Conservation (phyloP, 2,329 filamentous ascomycete genomes). For the Xylariaceae sp. region DNA sequence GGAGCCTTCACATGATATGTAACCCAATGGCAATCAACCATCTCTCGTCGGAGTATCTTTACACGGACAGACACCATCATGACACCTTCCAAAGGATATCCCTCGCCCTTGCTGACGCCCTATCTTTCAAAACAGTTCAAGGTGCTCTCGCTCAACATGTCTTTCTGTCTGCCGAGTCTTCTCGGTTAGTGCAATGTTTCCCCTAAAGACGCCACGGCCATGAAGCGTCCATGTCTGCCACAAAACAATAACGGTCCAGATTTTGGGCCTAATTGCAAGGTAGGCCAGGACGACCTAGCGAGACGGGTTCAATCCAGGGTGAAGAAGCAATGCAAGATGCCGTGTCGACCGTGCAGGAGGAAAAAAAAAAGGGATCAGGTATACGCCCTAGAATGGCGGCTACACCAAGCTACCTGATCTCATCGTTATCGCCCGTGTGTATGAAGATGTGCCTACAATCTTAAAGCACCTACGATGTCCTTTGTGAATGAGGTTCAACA, state of each 20-base stretch:
- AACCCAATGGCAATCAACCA: neutral
- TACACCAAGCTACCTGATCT: neutral
- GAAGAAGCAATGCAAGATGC: neutral
- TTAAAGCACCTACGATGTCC: neutral
- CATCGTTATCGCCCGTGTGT: neutral
- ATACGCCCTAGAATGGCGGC: neutral
- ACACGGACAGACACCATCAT: neutral
- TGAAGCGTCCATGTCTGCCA: neutral
- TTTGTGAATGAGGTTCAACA: neutral
- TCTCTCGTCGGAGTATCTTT: constrained; percentile 1
- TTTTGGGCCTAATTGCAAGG: neutral
- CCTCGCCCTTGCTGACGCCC: neutral
- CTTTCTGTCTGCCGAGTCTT: neutral
- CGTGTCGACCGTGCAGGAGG: neutral
- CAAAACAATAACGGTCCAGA: neutral
- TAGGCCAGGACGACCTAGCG: neutral
- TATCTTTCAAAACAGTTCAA: neutral
- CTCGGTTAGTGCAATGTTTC: neutral
- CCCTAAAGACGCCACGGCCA: neutral
- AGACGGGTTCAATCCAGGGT: constrained; percentile 1
- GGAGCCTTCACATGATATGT: neutral
- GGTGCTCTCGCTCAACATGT: neutral
- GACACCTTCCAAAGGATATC: neutral
- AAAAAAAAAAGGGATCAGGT: neutral
- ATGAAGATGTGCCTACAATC: neutral